Base-by-base conservation (phyloP, 352 stramenopile genomes). In the Phytophthora pluvialis region DNA sequence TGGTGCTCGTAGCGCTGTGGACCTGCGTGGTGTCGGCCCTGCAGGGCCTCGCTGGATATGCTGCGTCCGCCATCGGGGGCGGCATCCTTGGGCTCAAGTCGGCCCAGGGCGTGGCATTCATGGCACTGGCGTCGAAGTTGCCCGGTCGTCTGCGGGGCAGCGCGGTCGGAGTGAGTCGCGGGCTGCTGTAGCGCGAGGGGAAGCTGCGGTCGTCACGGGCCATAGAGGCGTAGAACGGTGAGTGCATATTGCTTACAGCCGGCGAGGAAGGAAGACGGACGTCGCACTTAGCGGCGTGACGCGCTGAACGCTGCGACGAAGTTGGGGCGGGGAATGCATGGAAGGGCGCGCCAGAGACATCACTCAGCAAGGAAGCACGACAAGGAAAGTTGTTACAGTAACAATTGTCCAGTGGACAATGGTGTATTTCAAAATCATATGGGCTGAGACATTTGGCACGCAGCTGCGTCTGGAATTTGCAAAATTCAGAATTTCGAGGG, bases 261-360 rank as follows among this genome's bases (percentile, higher is more conserved):
- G 25, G 12, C 28, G 21, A 21, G 21, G 21, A 21, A 21, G 21
- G 21, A 21, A n/a, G n/a, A n/a, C n/a, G n/a, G n/a, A 16, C 25
- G 16, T 55, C 40, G 60, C 59, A 68, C 60, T 68, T 68, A 68
- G 44, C 16, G n/a, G 33, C 11, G 51, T 68, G 60, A 68, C 60
- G 60, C 60, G 44, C 51, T 68, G 60, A 52, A 57, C 52, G 52
- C 28, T 57, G 35, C 52, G 12, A 51, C 21, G 51, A 28, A 16
- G 35, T 51, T 67, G 48, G 39, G 48, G 26, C 8, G n/a, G 11
- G 10, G 21, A n/a, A 38, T 55, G 59, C 59, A 67, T 67, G 50
- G 59, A 67, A 61, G 59, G 35, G 45, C 13, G 44, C 8, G 1
- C 31, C 21, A 21, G 21, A 21, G 21, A 2, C 21, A 21, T 21